Percentiles rank a stretch among this genome's conserved stretches.
Conservation (phyloP, 495 filamentous ascomycete genomes). For the Trichoderma gamsii region DNA sequence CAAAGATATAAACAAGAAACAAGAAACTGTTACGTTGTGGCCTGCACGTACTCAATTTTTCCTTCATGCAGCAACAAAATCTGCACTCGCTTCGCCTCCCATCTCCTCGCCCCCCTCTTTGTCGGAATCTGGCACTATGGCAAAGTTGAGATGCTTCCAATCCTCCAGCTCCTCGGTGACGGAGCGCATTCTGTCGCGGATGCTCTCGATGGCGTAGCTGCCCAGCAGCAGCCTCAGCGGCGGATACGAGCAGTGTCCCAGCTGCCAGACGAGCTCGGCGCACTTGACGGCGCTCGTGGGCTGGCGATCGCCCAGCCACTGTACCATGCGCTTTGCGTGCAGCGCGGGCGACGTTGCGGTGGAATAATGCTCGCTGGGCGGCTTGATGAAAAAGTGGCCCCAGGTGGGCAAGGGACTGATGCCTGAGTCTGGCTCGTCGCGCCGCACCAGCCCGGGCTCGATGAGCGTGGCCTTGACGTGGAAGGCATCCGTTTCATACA, state of each 20-base stretch:
- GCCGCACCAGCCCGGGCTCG: slow-evolving; percentile 78
- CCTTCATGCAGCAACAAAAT: neutral
- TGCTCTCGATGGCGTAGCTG: slow-evolving; percentile 91
- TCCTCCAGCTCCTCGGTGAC: slow-evolving; percentile 94
- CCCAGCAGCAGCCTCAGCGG: slow-evolving; percentile 80
- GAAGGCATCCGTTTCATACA: slow-evolving; percentile 89
- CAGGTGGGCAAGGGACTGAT: slow-evolving; percentile 63
- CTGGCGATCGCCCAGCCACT: slow-evolving; percentile 88
- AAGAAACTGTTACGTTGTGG: too few relatives aligned
- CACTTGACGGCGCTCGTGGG: slow-evolving; percentile 89
- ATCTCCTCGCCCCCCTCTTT: neutral
- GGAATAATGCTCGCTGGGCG: slow-evolving; percentile 73
- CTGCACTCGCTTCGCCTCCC: neutral
- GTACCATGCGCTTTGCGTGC: slow-evolving; percentile 89
- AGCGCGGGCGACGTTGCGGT: slow-evolving; percentile 70
- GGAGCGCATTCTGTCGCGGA: slow-evolving; percentile 77
- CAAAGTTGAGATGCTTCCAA: slow-evolving; percentile 72
- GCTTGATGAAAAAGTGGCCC: slow-evolving; percentile 88
- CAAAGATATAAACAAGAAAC: too few relatives aligned
- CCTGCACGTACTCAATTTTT: too few relatives aligned
- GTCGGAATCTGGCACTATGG: neutral
- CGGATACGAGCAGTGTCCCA: slow-evolving; percentile 87
- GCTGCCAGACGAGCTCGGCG: slow-evolving; percentile 93
- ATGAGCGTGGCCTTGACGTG: slow-evolving; percentile 89
- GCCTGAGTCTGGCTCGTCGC: slow-evolving; percentile 55